A percentile compares a stretch with the other conserved stretches of the same genome.
Conservation (phyloP, 768 basidiomycete species). For the Lenzites betulinus region DNA sequence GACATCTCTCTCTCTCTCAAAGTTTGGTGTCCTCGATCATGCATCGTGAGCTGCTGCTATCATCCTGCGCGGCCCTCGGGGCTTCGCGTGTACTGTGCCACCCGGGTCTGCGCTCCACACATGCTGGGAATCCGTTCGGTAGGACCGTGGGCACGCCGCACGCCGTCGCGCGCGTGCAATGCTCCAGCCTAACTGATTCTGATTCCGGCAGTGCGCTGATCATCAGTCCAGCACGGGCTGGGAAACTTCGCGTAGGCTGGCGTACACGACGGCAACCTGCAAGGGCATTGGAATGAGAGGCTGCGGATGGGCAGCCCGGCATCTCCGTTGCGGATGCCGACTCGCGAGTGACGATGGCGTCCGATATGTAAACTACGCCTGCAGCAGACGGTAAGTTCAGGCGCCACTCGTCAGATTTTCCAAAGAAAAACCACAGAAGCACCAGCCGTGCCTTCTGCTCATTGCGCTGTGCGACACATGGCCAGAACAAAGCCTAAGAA, state of each 20-base stretch:
- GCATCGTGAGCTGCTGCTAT: no score
- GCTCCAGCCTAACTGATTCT: background rate
- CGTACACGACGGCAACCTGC: no score
- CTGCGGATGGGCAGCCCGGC: background rate
- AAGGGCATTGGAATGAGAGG: no score
- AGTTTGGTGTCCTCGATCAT: no score
- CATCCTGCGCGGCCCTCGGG: no score
- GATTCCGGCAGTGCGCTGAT: background rate
- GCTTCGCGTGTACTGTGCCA: no score
- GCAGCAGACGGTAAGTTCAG: background rate
- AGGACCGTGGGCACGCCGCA: background rate
- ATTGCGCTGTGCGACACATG: background rate
- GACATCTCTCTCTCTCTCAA: no score
- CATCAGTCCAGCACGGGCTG: background rate
- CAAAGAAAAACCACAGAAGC: background rate
- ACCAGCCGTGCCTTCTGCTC: background rate
- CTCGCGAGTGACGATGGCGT: background rate
- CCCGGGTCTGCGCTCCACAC: no score
- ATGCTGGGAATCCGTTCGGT: background rate
- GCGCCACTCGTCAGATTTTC: background rate
- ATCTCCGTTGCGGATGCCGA: background rate
- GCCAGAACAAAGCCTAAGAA: constrained; percentile 4
- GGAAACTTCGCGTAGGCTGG: background rate
- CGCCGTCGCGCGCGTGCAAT: background rate
- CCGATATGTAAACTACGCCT: constrained; percentile 6